Base-by-base conservation (phyloP, 129 eudicot species). In the Centaurea solstitialis region DNA sequence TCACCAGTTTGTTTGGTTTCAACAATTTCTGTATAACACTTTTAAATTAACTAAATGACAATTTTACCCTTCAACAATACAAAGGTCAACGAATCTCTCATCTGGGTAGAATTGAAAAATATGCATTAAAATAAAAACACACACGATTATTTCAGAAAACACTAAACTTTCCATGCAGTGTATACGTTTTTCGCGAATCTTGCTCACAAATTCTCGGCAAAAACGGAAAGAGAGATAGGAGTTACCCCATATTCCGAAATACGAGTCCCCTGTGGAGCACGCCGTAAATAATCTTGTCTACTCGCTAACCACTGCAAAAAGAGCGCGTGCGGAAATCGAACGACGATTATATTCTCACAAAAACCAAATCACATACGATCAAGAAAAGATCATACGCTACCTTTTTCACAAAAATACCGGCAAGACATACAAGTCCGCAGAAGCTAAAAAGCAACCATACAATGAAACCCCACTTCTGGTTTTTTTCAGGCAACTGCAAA, bases 361-460 rank as follows among this genome's bases (percentile, higher is more conserved):
- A 15, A 57, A 15, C 7, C 7, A 0, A 57, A 57, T 6, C 15
- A 57, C 21, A 57, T 57, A 57, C 65, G 23, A 57, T 20, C 65
- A 74, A 69, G 47, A 76, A 24, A 24, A 61, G 37, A 76, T 70
- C 28, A 57, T 28, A 20, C 59, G 80, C 20, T 79, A 95, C 99
- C 99, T 93, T 91, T 72, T 91, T 93, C 24, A 79, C 74, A 73
- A 87, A 89, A 76, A 84, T 83, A 89, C 89, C 91, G 76, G 91
- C 98, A 68, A 95, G 85, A 89, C 97, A 89, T 21, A 85, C 38
- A 79, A 95, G 99, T 75, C 98, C 99, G 84, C 93, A 88, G 57
- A 92, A 95, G 89, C 98, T 95, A 78, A 95, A 92, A 61, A 95
- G 91, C 77, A 95, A 86, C 99, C 99, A 95, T 80, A 91, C 92